Conservation (phyloP, 768 basidiomycete genomes). For the Leccinum subgranulosum region DNA sequence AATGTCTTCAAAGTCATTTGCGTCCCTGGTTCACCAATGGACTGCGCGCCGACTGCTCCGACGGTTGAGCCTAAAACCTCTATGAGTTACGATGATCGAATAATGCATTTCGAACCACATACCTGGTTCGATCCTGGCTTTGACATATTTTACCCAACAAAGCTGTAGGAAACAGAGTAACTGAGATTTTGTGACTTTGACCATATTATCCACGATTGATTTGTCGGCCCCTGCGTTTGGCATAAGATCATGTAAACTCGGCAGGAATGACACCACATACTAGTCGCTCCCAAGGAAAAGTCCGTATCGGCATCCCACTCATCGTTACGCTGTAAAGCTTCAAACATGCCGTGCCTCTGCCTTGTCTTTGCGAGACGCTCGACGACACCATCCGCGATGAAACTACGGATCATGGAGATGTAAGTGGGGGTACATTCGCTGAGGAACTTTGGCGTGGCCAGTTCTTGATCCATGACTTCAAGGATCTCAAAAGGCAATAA, state of each 20-base stretch:
- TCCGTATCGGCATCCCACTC: conserved; percentile 82
- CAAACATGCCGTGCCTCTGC: conserved; percentile 75
- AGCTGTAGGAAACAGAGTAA: conserved; percentile 76
- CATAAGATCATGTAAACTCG: neutral
- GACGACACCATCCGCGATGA: conserved; percentile 66
- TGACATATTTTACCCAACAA: conserved; percentile 89
- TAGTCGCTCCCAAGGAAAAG: conserved; percentile 68
- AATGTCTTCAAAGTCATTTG: conserved; percentile 99
- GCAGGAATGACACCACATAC: conserved; percentile 38
- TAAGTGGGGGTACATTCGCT: conserved; percentile 72
- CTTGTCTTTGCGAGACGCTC: conserved; percentile 64
- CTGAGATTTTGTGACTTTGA: conserved; percentile 84
- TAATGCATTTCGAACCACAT: neutral
- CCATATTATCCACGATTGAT: conserved; percentile 81
- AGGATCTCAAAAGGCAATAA: conserved; percentile 87
- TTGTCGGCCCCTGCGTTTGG: conserved; percentile 53
- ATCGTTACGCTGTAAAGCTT: conserved; percentile 66
- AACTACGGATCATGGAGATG: conserved; percentile 62
- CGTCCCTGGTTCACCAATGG: conserved; percentile 98
- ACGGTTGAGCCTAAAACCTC: conserved; percentile 79
- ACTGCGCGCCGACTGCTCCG: conserved; percentile 97
- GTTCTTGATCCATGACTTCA: conserved; percentile 63
- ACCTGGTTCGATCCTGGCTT: conserved; percentile 97
- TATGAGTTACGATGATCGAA: neutral
- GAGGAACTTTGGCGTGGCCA: conserved; percentile 56